phyloP scores from a whole-genome alignment of 305 asterid genomes.

The Euphrasia arctica region DNA sequence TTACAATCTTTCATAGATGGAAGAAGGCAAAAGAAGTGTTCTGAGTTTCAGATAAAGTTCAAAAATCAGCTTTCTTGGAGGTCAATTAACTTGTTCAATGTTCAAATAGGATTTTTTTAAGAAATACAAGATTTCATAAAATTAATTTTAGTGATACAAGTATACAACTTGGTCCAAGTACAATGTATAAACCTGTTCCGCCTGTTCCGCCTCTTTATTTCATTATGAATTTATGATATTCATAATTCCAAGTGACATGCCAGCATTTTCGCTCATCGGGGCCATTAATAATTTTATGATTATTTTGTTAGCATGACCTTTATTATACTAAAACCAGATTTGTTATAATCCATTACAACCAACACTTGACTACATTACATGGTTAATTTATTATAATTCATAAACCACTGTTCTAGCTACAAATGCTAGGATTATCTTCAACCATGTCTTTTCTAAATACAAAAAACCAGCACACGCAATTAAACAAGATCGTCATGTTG shows the following conservation, averaged over 20 bases:
- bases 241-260: neutral
- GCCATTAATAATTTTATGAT: neutral
- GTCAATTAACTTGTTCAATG: constrained; percentile 7
- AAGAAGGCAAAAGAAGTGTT: neutral
- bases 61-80: neutral
- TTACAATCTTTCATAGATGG: neutral
- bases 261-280: constrained; percentile 2
- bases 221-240: neutral
- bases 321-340: neutral
- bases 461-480: constrained; percentile 10
- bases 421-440: constrained; percentile 5
- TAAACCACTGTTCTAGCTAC: neutral
- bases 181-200: neutral
- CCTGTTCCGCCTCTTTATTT: neutral
- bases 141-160: neutral
- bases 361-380: neutral
- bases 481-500: constrained; percentile 18
- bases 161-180: constrained; percentile 4
- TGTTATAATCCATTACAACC: neutral
- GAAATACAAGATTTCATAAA: constrained; percentile 2
- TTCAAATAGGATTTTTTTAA: too few relatives aligned
- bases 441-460: constrained; percentile 7
- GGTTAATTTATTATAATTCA: constrained; percentile 9
- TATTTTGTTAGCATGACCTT: constrained; percentile 11
- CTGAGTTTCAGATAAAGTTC: constrained; percentile 1